A percentile compares a stretch with the other conserved stretches of the same genome.
phyloP scores from a whole-genome alignment of 495 filamentous ascomycete species.

The Filosporella fistucella region DNA sequence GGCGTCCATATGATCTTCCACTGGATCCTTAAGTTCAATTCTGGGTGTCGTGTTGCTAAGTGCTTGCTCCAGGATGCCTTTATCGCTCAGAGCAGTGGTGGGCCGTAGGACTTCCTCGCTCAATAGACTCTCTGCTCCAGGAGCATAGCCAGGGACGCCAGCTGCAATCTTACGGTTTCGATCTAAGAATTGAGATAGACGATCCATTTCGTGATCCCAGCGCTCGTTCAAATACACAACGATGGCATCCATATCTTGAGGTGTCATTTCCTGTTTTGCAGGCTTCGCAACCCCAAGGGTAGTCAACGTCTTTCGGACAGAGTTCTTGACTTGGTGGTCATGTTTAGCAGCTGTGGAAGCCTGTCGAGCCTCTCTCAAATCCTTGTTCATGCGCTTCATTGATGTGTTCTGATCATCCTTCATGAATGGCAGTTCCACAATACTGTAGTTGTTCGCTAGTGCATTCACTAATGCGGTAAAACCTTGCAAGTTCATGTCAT shows the following conservation, averaged over 20 bases:
- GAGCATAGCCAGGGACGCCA: slow-evolving; percentile 8
- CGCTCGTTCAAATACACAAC: slow-evolving; percentile 52
- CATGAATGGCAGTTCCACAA: slow-evolving; percentile 65
- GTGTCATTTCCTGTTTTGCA: slow-evolving; percentile 20
- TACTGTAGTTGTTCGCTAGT: slow-evolving; percentile 59
- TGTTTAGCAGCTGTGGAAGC: slow-evolving; percentile 21
- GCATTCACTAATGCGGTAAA: slow-evolving; percentile 75
- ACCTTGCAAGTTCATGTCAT: slow-evolving; percentile 72
- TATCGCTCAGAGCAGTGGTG: slow-evolving; percentile 21
- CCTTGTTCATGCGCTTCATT: slow-evolving; percentile 56
- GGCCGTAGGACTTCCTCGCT: slow-evolving; percentile 19
- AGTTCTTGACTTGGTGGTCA: slow-evolving; percentile 19
- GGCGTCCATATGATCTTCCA: slow-evolving; percentile 12
- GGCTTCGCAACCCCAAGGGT: slow-evolving; percentile 25
- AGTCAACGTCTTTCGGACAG: slow-evolving; percentile 17
- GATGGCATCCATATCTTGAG: slow-evolving; percentile 48
- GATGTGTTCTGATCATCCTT: slow-evolving; percentile 55
- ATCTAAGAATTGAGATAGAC: slow-evolving; percentile 52
- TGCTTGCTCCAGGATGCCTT: slow-evolving; percentile 21
- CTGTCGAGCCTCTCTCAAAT: slow-evolving; percentile 49
- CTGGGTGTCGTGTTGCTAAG: slow-evolving; percentile 23
- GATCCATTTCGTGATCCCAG: slow-evolving; percentile 57
- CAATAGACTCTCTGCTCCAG: slow-evolving; percentile 3
- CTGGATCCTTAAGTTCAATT: slow-evolving; percentile 19
- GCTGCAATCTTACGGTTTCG: slow-evolving; percentile 55